Evolutionary conservation across 2,329 filamentous ascomycete genomes (phyloP), one percentile per base, ranked within the genome.

Genomic region (Paraphaeosphaeria sporulosa): DNA sequence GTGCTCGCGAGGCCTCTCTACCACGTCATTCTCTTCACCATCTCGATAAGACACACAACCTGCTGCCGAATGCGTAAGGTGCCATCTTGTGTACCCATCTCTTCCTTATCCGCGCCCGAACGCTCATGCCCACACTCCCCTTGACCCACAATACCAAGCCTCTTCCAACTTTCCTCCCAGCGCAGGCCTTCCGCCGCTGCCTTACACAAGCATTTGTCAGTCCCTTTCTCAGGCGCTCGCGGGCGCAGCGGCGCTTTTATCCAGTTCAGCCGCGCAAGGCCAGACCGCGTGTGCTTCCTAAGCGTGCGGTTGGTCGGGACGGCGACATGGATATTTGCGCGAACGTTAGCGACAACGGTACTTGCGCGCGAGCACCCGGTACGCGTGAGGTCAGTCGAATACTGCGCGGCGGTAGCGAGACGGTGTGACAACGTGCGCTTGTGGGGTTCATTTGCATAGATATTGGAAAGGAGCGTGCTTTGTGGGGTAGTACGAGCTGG

Each of bases 251-350:
- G 21, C 38, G 57, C 61, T 60, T 67, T 68, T 68, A 66, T 59
- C 64, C 65, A 65, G 43, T 66, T 66, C 59, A 64, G 59, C 63
- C 63, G 61, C 57, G 23, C 58, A 23, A 58, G 63, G 21, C 63
- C 57, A 61, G 63, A 64, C n/a, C 53, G 42, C 51, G 50, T 40
- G 46, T 27, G 64, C 58, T 59, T 53, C 60, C 54, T 53, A 57
- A 63, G 59, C 53, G 43, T 53, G 15, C 53, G 21, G 43, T 55
- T 59, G 43, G 47, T 23, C 25, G 23, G 19, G 6, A 17, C 19
- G 8, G 23, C 34, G 25, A 59, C 55, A 58, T 47, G 60, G 58
- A 49, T 63, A 44, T 62, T n/a, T 56, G n/a, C n/a, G 48, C n/a
- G n/a, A 40, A 50, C 55, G 25, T 46, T 51, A 49, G 48, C 48